Evolutionary conservation across 176 grass and related monocot genomes (phyloP), one percentile per base, ranked within the genome.

Genomic region (Bolboschoenus planiculmis): DNA sequence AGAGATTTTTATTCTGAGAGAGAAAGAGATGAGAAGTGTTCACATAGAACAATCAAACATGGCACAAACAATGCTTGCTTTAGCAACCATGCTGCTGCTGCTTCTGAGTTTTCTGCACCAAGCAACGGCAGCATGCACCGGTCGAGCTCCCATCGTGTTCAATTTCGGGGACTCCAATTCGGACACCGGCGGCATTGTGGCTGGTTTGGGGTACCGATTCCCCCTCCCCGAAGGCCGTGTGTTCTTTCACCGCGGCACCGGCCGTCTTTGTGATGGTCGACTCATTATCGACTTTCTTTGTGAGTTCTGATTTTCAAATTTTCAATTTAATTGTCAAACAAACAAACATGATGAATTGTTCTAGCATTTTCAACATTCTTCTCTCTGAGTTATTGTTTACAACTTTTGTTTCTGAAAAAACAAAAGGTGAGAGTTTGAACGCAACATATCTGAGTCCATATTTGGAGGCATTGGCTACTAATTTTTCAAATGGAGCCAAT

Each of bases 161-260:
- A 97, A 94, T 67, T 97, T 97, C 47, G 94, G 92, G 7, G 94
- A 97, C 85, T 97, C 95, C 0, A 97, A 94, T 87, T 87, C 85
- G 11, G 95, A 97, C 78, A 97, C 95, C 2, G 95, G 92, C 1
- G 90, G 88, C 0, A 81, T 88, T 78, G 82, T 83, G n/a, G 92
- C 92, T 10, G 85, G 83, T 31, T 75, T 58, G 39, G 92, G 95
- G 20, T 89, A 79, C 74, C 54, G 56, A 47, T 63, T 94, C 43
- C n/a, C 70, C 55, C 87, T 75, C 4, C 88, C 88, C 3, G 92
- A 92, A 42, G 90, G 95, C 63, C 92, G 92, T 80, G 85, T 82
- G 66, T 94, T 91, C 79, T 97, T 97, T 82, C 80, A 51, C 70
- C 82, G 30, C 77, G 86, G 88, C 80, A 94, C 91, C 40, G 91